A percentile compares a stretch with the other conserved stretches of the same genome.
phyloP scores from a whole-genome alignment of 495 filamentous ascomycete species.

The Penicillium longicatenatum region DNA sequence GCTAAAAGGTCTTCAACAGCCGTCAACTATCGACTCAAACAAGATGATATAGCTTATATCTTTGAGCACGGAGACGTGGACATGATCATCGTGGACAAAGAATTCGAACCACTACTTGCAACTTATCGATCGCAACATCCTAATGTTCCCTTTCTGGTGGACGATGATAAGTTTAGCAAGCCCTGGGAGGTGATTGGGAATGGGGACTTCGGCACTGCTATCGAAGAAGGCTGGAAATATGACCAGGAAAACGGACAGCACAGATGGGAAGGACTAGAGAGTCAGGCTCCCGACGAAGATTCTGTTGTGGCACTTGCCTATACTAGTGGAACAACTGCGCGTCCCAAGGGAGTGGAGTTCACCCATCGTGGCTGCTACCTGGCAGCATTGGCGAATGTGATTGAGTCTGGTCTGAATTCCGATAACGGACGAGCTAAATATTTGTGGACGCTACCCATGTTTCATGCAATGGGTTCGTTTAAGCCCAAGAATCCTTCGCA shows the following conservation, averaged over 20 bases:
- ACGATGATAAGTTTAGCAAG: slow-evolving; percentile 62
- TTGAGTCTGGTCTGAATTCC: slow-evolving; percentile 83
- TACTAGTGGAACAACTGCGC: slow-evolving; percentile 90
- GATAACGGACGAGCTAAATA: slow-evolving; percentile 70
- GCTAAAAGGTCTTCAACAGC: slow-evolving; percentile 33
- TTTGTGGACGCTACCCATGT: slow-evolving; percentile 95
- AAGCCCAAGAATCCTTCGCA: background rate
- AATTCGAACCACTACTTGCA: slow-evolving; percentile 71
- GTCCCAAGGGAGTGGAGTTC: slow-evolving; percentile 91
- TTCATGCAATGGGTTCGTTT: slow-evolving; percentile 78
- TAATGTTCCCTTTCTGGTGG: slow-evolving; percentile 68
- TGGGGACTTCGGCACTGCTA: slow-evolving; percentile 81
- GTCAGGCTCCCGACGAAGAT: slow-evolving; percentile 72
- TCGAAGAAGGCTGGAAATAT: slow-evolving; percentile 74
- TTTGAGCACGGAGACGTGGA: slow-evolving; percentile 84
- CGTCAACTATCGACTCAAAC: slow-evolving; percentile 89
- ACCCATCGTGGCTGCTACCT: slow-evolving; percentile 88
- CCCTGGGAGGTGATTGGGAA: slow-evolving; percentile 62
- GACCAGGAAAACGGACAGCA: slow-evolving; percentile 61
- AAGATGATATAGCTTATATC: slow-evolving; percentile 87
- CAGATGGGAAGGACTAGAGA: slow-evolving; percentile 78
- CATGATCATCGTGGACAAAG: slow-evolving; percentile 81
- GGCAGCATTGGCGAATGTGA: slow-evolving; percentile 78
- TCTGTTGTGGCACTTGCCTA: slow-evolving; percentile 82
- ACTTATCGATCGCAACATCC: slow-evolving; percentile 61